Evolutionary conservation across 306 rosid species (phyloP), one percentile per base, ranked within the genome.

Genomic region (Vigna hirtella): DNA sequence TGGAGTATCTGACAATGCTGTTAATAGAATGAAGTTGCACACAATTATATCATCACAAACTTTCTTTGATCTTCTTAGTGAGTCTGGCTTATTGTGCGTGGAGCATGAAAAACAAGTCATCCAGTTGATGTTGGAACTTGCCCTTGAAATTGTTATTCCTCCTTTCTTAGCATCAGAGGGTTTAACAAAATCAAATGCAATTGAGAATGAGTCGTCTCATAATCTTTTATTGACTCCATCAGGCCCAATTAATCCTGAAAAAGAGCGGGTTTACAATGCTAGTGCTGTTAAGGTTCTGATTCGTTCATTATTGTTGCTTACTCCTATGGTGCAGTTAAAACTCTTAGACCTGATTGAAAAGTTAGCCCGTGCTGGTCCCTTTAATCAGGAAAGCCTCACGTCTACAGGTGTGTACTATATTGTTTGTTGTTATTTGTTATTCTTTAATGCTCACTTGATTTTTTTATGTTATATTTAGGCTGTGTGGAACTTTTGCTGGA

Each of bases 401-500:
- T 88, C 99, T 30, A 65, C 88, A 83, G 99, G 99, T 96, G 81
- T 68, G 98, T 72, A 80, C 32, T 52, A 61, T 62, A 50, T 52
- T 67, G 59, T 82, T 79, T 73, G 49, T 72, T 61, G 75, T 76
- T 40, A 16, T 65, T 78, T 50, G 40, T 40, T 87, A 34, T 45
- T 63, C 70, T 78, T 49, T 64, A 74, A 70, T 72, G 6, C 59
- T 82, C 66, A 70, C 28, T 36, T 61, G 36, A 28, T 28, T 73
- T 30, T 80, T 74, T 80, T 20, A 17, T 71, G 7, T 18, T 72
- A 18, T 79, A 66, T 80, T 71, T 85, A 96, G 99, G 99, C 71
- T 96, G 98, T 74, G 94, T 96, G 64, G 98, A 93, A 82, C 97
- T 93, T 85, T 75, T 96, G 77, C 77, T 96, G 88, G 98, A 96